phyloP scores from a whole-genome alignment of 306 rosid genomes.

The Quercus ilex region DNA sequence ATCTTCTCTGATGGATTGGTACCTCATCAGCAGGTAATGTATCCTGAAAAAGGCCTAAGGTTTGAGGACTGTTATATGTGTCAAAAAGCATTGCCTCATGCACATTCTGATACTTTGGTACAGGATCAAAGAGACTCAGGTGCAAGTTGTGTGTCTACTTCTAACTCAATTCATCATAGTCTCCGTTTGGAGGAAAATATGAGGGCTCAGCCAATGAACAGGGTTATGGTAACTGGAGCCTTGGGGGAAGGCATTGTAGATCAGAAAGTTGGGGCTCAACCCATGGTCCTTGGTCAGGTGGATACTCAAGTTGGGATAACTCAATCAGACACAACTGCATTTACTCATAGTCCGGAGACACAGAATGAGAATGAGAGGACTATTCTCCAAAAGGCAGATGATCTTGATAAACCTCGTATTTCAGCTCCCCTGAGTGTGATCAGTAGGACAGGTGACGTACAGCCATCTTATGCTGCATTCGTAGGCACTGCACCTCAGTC shows the following conservation, averaged over 20 bases:
- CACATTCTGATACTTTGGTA: constrained; percentile 72
- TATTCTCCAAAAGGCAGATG: constrained; percentile 32
- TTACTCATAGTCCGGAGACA: constrained; percentile 32
- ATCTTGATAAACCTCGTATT: constrained; percentile 28
- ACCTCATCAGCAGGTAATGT: constrained; percentile 51
- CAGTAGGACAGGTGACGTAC: constrained; percentile 42
- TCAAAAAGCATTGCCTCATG: constrained; percentile 73
- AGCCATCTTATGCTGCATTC: constrained; percentile 37
- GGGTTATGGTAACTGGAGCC: constrained; percentile 42
- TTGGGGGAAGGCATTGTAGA: constrained; percentile 45
- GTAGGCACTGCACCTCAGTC: constrained; percentile 27
- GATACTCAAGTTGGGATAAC: constrained; percentile 43
- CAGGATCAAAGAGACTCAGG: constrained; percentile 46
- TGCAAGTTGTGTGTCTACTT: constrained; percentile 41
- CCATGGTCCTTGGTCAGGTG: constrained; percentile 35
- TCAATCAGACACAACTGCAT: constrained; percentile 29
- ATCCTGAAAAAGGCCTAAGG: constrained; percentile 41
- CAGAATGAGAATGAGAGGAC: constrained; percentile 41
- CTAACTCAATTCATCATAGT: constrained; percentile 41
- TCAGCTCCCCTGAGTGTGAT: constrained; percentile 27
- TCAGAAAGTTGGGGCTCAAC: constrained; percentile 41
- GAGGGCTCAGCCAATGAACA: constrained; percentile 44
- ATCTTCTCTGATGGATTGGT: constrained; percentile 47
- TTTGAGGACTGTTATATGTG: constrained; percentile 67
- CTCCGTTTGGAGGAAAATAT: constrained; percentile 47